Conservation (phyloP, 1,284 basidiomycete species). For the Sporisorium exsertum region DNA sequence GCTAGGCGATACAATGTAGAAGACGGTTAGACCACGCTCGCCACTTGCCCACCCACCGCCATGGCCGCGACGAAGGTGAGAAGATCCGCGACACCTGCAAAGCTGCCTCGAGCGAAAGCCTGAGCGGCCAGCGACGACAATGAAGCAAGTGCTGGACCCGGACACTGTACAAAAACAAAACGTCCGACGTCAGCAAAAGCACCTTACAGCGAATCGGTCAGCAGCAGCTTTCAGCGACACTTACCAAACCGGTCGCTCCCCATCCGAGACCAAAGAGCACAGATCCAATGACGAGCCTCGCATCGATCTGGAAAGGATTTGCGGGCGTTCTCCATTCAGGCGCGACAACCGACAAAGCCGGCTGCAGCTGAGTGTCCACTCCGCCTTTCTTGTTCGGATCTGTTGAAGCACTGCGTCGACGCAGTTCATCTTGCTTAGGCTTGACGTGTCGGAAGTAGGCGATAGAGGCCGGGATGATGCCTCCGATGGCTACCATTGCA, state of each 20-base stretch:
- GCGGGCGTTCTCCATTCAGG: slow-evolving; percentile 59
- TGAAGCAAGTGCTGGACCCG: slow-evolving; percentile 50
- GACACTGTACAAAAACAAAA: slow-evolving; percentile 27
- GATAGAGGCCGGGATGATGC: slow-evolving; percentile 71
- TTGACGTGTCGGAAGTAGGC: slow-evolving; percentile 62
- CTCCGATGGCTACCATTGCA: slow-evolving; percentile 71
- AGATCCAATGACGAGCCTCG: slow-evolving; percentile 52
- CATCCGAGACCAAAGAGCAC: slow-evolving; percentile 67
- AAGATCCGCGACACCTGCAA: slow-evolving; percentile 8
- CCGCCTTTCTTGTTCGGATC: slow-evolving; percentile 11
- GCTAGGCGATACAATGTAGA: neutral
- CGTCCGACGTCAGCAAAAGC: neutral
- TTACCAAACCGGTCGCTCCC: slow-evolving; percentile 58
- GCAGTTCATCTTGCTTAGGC: slow-evolving; percentile 40
- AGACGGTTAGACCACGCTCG: slow-evolving; percentile 12
- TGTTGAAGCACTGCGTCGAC: neutral
- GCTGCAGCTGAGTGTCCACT: slow-evolving; percentile 17
- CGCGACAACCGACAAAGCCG: slow-evolving; percentile 26
- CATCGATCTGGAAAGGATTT: slow-evolving; percentile 49
- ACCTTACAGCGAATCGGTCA: neutral
- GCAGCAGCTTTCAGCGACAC: neutral
- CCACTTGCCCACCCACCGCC: slow-evolving; percentile 46
- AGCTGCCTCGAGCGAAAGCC: slow-evolving; percentile 5
- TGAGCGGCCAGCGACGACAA: slow-evolving; percentile 19
- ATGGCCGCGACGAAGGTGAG: slow-evolving; percentile 35